Base-by-base conservation (phyloP, 139 green algal species). In the Yamagishiella unicocca region DNA sequence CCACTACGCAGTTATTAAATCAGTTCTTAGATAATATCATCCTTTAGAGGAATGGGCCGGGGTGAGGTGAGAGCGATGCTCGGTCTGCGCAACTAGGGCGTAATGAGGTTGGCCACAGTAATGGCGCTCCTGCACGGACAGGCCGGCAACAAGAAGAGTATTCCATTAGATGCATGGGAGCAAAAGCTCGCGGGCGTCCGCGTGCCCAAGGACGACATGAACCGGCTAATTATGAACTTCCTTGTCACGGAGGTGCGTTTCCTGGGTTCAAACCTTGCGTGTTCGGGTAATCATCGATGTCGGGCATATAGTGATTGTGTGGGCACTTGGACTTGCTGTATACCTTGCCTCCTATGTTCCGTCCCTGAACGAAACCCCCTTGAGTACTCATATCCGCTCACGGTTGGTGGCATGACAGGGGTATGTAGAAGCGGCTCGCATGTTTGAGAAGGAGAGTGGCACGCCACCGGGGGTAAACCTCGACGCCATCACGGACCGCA, bases 161-260 rank as follows among this genome's bases (percentile, higher is more conserved):
- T 87, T 33, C 25, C 82, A 22, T 29, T 84, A 4, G 73, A 85
- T 54, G 55, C 37, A 62, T 99, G 97, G 97, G 93, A 98, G 83
- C 67, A 81, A 2, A 95, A 94, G 90, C 88, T 99, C n/a, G 61
- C 84, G 4, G 46, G 54, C 4, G 94, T 98, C 1, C 84, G 89
- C 17, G 72, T 99, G 0, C 80, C 88, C 19, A 98, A 98, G 89
- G 93, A 98, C 68, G 96, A 98, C 87, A 97, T 99, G 94, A 99
- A 99, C 87, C 81, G 82, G 24, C 90, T 99, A 2, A 90, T 99
- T 17, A 99, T 99, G 96, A 97, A 99, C 90, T 99, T 97, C 66
- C 84, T 99, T 0, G 94, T 99, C 2, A 99, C 97, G n/a, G 97
- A 99, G 96, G 96, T 97, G 89, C 5, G 84, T 46, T n/a, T n/a